Evolutionary conservation across 148 eudicot species (phyloP).

Genomic region (Beta vulgaris): DNA sequence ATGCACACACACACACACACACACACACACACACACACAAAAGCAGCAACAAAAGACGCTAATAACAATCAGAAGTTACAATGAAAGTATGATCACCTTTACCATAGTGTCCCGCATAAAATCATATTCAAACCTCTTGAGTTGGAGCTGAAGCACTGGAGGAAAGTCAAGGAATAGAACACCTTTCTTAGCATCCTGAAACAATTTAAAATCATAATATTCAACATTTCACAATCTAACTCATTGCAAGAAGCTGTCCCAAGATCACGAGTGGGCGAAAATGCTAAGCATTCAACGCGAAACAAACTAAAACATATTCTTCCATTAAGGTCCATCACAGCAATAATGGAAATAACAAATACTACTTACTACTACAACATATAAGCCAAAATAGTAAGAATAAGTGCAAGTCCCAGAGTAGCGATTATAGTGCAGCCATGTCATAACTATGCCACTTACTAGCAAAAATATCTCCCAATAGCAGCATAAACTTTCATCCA

Average conservation of each 20-base stretch:
- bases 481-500: neutral
- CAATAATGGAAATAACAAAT: neutral
- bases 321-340: neutral
- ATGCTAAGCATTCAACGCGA: neutral
- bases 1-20: neutral
- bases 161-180: conserved; percentile 87
- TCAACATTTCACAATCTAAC: conserved; percentile 1
- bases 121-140: conserved; percentile 90
- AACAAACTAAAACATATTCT: neutral
- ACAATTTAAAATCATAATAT: neutral
- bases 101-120: conserved; percentile 77
- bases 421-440: neutral
- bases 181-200: conserved; percentile 90
- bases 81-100: conserved; percentile 48
- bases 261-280: neutral
- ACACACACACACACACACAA: neutral
- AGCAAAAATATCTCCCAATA: neutral
- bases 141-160: conserved; percentile 87
- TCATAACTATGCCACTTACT: neutral
- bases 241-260: neutral
- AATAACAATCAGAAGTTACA: neutral
- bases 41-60: neutral
- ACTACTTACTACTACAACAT: neutral
- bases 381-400: neutral
- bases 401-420: neutral